Percentiles rank a stretch among this genome's conserved stretches.
Evolutionary conservation across 768 basidiomycete genomes (phyloP).

Genomic region (Calocybe cyanea): DNA sequence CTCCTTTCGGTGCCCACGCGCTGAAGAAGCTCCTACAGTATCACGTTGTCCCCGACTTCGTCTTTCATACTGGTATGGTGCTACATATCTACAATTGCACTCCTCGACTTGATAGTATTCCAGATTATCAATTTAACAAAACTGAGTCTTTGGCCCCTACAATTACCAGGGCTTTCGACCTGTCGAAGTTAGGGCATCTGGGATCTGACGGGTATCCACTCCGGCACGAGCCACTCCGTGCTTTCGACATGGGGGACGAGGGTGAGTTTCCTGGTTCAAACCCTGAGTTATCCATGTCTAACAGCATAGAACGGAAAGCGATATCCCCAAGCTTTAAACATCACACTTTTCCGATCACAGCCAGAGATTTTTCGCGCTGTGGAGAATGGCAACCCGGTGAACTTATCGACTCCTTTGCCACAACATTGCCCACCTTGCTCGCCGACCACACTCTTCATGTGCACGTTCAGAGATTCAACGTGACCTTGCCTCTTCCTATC

Average conservation of each 20-base stretch:
- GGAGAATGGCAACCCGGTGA: constrained; percentile 15
- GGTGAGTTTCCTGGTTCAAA: neutral
- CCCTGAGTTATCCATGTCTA: neutral
- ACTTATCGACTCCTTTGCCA: constrained; percentile 29
- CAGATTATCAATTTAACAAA: constrained; percentile 30
- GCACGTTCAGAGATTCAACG: constrained; percentile 42
- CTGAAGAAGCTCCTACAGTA: constrained; percentile 54
- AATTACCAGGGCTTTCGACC: neutral
- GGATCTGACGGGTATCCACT: constrained; percentile 1
- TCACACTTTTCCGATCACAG: too few relatives aligned
- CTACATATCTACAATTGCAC: neutral
- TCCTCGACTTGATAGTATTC: neutral
- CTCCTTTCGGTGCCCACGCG: constrained; percentile 48
- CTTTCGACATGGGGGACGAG: too few relatives aligned
- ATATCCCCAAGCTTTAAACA: too few relatives aligned
- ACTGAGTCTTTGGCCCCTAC: constrained; percentile 8
- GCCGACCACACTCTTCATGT: constrained; percentile 41
- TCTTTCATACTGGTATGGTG: constrained; percentile 47
- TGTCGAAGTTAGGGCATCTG: constrained; percentile 4
- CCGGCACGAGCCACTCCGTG: neutral
- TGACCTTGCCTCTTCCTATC: constrained; percentile 35
- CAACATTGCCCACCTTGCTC: constrained; percentile 39
- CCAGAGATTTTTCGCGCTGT: too few relatives aligned
- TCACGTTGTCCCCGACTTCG: constrained; percentile 48
- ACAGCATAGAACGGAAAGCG: too few relatives aligned